Evolutionary conservation across 2,329 filamentous ascomycete genomes (phyloP).

Genomic region (Phoma sp.): DNA sequence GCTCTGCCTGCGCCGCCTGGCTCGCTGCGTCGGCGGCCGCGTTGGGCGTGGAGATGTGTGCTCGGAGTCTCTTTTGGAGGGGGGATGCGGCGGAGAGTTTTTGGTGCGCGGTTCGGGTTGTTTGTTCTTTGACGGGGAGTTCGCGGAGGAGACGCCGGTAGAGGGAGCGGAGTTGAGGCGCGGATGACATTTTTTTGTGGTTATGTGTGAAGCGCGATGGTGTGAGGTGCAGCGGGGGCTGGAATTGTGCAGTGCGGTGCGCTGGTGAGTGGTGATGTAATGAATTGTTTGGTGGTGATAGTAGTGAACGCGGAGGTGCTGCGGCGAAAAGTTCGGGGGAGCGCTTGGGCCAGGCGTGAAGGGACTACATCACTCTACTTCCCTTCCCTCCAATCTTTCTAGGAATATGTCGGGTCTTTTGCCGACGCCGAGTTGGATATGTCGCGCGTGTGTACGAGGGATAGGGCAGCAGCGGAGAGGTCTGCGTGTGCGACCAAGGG

Average conservation of each 20-base stretch:
- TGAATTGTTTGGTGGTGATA: no score
- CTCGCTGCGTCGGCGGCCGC: slow-evolving; percentile 7
- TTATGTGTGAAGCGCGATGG: neutral
- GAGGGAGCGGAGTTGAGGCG: slow-evolving; percentile 71
- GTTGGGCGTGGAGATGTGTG: slow-evolving; percentile 59
- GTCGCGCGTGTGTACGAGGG: neutral
- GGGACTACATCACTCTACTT: no score
- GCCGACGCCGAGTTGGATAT: slow-evolving; percentile 5
- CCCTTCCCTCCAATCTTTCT: no score
- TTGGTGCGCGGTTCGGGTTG: slow-evolving; percentile 39
- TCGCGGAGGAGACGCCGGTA: slow-evolving; percentile 91
- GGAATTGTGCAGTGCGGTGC: neutral
- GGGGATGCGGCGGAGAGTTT: slow-evolving; percentile 66
- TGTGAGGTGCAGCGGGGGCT: neutral
- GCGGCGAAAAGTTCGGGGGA: slow-evolving; percentile 18
- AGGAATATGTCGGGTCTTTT: slow-evolving; percentile 3
- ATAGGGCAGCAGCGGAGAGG: slow-evolving; percentile 3
- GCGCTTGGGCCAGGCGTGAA: slow-evolving; percentile 9
- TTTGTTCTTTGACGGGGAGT: slow-evolving; percentile 65
- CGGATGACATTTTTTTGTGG: slow-evolving; percentile 43
- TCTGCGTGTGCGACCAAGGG: slow-evolving; percentile 6
- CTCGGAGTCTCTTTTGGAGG: slow-evolving; percentile 73
- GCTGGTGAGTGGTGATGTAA: no score
- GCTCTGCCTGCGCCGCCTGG: slow-evolving; percentile 67
- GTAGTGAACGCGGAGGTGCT: slow-evolving; percentile 7